Evolutionary conservation across 352 stramenopile genomes (phyloP).

Genomic region (Globisporangium barbulae): DNA sequence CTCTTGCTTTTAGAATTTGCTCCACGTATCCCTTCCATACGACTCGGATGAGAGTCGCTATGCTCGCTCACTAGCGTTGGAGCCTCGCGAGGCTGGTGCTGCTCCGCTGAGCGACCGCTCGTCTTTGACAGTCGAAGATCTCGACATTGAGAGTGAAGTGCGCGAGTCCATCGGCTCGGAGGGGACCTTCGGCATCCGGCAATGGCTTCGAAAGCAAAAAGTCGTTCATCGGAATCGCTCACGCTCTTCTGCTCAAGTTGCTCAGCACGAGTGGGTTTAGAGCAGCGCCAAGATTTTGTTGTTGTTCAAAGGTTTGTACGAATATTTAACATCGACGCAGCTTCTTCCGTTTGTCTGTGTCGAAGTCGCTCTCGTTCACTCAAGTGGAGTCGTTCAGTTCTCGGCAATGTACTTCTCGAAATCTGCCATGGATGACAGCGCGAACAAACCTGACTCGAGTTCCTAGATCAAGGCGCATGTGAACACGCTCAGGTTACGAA

Average conservation of each 20-base stretch:
- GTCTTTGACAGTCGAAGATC: conserved; percentile 43
- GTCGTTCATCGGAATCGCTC: conserved; percentile 77
- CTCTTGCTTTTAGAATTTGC: conserved; percentile 34
- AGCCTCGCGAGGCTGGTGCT: conserved; percentile 69
- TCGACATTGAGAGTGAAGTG: conserved; percentile 80
- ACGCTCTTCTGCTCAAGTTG: conserved; percentile 42
- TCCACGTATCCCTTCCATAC: conserved; percentile 70
- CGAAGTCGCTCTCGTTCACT: background rate
- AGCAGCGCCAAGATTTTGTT: background rate
- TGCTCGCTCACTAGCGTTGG: conserved; percentile 61
- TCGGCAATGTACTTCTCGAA: conserved; percentile 50
- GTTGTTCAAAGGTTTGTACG: background rate
- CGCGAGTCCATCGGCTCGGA: conserved; percentile 71
- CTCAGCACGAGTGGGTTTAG: conserved; percentile 76
- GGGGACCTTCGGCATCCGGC: conserved; percentile 73
- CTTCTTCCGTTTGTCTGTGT: background rate
- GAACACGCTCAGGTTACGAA: no score
- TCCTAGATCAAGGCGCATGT: background rate
- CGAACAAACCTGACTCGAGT: background rate
- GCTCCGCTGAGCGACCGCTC: conserved; percentile 54
- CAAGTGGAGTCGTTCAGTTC: conserved; percentile 24
- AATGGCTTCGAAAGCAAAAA: conserved; percentile 84
- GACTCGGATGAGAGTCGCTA: conserved; percentile 78
- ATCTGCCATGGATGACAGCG: conserved; percentile 31
- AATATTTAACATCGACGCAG: conserved; percentile 12